phyloP scores from a whole-genome alignment of 177 flowering plant species.

The Vitis hybrid region DNA sequence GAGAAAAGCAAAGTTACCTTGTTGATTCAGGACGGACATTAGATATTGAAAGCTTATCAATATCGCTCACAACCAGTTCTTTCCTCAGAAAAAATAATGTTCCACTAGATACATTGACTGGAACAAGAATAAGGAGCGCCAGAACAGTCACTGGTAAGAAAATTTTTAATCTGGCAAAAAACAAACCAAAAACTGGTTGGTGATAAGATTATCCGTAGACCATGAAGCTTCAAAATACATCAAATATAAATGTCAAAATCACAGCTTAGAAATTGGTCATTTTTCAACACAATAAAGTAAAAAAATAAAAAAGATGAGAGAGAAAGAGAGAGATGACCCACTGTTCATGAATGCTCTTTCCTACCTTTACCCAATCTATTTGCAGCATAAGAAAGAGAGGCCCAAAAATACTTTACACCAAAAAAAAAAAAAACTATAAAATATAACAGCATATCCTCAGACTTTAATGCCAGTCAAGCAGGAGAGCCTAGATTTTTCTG shows the following conservation, averaged over 20 bases:
- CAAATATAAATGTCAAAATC: not conserved
- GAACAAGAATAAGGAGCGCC: conserved; percentile 78
- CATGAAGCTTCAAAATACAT: not conserved
- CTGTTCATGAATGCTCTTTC: too few species aligned
- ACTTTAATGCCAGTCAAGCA: too few species aligned
- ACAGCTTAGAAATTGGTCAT: not conserved
- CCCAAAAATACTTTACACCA: too few species aligned
- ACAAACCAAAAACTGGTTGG: conserved; percentile 6
- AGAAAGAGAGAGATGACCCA: too few species aligned
- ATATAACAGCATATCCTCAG: too few species aligned
- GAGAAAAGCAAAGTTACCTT: conserved; percentile 46
- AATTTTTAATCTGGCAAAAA: conserved; percentile 70
- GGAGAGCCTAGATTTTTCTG: too few species aligned
- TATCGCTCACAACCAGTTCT: conserved; percentile 77
- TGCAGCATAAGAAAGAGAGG: too few species aligned
- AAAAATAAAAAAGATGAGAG: too few species aligned
- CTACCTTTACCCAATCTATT: too few species aligned
- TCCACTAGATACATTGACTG: conserved; percentile 80
- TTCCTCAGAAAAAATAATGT: conserved; percentile 61
- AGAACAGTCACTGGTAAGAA: conserved; percentile 73
- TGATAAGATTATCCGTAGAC: not conserved
- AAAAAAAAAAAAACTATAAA: too few species aligned
- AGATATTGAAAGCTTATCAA: conserved; percentile 98
- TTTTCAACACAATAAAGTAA: too few species aligned
- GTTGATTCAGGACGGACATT: conserved; percentile 73